Conservation (phyloP, 2,329 filamentous ascomycete genomes). For the Metarhizium guizhouense region DNA sequence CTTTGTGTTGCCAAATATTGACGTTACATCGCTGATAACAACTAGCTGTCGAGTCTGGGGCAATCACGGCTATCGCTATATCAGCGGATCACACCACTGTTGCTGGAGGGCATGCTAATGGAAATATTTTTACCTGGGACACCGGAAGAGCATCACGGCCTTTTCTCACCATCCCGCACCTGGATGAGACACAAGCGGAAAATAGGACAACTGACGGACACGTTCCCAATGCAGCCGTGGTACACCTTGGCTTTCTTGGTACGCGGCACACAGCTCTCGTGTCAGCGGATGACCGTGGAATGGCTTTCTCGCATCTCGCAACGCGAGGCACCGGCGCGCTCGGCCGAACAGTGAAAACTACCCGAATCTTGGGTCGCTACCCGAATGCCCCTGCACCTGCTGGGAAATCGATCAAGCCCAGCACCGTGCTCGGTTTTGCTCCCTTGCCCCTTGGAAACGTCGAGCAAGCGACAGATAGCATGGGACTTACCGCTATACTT, state of each 20-base stretch:
- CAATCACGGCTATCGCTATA: slow-evolving; percentile 78
- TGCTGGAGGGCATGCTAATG: slow-evolving; percentile 80
- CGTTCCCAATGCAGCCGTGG: slow-evolving; percentile 64
- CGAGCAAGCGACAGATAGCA: slow-evolving; percentile 74
- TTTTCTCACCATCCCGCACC: slow-evolving; percentile 77
- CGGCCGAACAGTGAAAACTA: slow-evolving; percentile 78
- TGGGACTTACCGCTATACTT: slow-evolving; percentile 89
- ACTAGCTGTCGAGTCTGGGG: slow-evolving; percentile 78
- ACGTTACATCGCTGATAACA: background rate
- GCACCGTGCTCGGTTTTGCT: slow-evolving; percentile 87
- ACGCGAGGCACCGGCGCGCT: slow-evolving; percentile 83
- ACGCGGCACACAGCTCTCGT: slow-evolving; percentile 90
- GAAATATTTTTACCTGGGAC: slow-evolving; percentile 96
- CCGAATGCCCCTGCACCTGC: slow-evolving; percentile 56
- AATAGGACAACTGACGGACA: slow-evolving; percentile 73
- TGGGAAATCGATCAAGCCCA: slow-evolving; percentile 72
- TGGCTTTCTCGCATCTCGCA: slow-evolving; percentile 97
- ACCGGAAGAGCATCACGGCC: slow-evolving; percentile 71
- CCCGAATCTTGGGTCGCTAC: slow-evolving; percentile 84
- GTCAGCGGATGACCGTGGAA: slow-evolving; percentile 87
- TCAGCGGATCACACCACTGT: slow-evolving; percentile 91
- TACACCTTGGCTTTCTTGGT: slow-evolving; percentile 90
- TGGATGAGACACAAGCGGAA: slow-evolving; percentile 57
- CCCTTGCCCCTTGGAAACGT: slow-evolving; percentile 90
- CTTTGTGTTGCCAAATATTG: background rate